Conservation (phyloP, 129 eudicot genomes). For the Centaurea solstitialis region DNA sequence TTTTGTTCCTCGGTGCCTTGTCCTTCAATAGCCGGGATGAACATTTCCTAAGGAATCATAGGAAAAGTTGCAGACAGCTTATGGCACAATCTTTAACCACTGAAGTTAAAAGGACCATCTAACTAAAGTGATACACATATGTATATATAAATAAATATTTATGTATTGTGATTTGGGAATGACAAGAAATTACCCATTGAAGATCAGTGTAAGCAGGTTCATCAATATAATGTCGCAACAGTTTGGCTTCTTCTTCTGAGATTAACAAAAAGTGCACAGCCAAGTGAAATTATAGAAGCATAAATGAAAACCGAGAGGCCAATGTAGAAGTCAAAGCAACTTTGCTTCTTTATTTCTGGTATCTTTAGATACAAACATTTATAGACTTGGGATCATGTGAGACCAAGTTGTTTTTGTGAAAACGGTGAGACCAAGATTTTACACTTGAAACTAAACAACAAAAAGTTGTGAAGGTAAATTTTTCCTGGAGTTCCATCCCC, state of each 20-base stretch:
- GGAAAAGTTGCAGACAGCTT: slow-evolving; percentile 11
- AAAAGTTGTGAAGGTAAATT: too few relatives aligned
- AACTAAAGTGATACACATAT: background rate
- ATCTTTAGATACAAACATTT: too few relatives aligned
- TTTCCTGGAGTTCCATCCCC: too few relatives aligned
- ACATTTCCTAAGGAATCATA: slow-evolving; percentile 67
- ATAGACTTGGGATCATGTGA: too few relatives aligned
- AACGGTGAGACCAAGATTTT: too few relatives aligned
- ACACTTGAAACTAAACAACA: too few relatives aligned
- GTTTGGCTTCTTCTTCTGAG: slow-evolving; percentile 87
- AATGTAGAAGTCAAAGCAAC: background rate
- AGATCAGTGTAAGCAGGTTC: slow-evolving; percentile 95
- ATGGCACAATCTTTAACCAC: background rate
- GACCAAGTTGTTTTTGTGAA: too few relatives aligned
- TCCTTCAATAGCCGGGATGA: slow-evolving; percentile 90
- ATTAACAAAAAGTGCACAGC: background rate
- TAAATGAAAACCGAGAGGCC: background rate
- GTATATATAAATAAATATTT: background rate
- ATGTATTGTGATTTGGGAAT: background rate
- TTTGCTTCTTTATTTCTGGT: too few relatives aligned
- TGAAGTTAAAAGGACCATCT: slow-evolving; percentile 3
- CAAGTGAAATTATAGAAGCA: background rate
- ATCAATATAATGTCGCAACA: slow-evolving; percentile 74
- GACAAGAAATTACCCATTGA: slow-evolving; percentile 67
- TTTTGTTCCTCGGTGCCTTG: slow-evolving; percentile 97